These are phyloP conservation scores for Colletotrichum limetticola DNA, from an alignment of 2,329 filamentous ascomycete species.

Conservation along the genomic window DNA sequence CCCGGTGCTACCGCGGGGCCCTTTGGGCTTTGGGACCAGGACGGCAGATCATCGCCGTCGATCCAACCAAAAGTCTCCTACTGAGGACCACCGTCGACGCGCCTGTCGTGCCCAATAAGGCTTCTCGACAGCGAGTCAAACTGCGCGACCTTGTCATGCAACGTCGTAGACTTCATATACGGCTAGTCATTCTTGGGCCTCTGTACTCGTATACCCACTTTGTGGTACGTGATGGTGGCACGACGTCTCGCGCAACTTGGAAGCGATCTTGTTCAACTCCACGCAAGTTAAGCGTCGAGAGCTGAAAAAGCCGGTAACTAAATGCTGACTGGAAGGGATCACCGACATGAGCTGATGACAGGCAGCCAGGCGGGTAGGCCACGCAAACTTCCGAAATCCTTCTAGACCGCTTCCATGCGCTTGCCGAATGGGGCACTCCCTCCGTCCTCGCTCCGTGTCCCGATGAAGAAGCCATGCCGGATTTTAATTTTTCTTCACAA, in stretches of 20 bases:
- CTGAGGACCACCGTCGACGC: neutral
- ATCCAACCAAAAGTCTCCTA: slow-evolving; percentile 13
- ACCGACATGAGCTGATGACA: slow-evolving; percentile 23
- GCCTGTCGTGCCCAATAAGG: neutral
- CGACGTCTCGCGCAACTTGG: neutral
- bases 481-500: too few species aligned
- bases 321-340: neutral
- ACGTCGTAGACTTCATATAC: neutral
- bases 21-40: neutral
- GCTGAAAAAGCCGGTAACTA: neutral
- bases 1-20: slow-evolving; percentile 17
- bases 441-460: neutral
- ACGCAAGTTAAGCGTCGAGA: neutral
- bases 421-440: slow-evolving; percentile 27
- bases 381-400: slow-evolving; percentile 17
- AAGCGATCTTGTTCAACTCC: neutral
- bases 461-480: neutral
- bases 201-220: neutral
- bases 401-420: slow-evolving; percentile 21
- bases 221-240: neutral
- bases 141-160: neutral
- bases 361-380: neutral
- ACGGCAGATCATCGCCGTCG: slow-evolving; percentile 18
- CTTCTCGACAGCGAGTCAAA: neutral
- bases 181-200: neutral